phyloP scores from a whole-genome alignment of 129 eudicot genomes.

The Logfia minima region DNA sequence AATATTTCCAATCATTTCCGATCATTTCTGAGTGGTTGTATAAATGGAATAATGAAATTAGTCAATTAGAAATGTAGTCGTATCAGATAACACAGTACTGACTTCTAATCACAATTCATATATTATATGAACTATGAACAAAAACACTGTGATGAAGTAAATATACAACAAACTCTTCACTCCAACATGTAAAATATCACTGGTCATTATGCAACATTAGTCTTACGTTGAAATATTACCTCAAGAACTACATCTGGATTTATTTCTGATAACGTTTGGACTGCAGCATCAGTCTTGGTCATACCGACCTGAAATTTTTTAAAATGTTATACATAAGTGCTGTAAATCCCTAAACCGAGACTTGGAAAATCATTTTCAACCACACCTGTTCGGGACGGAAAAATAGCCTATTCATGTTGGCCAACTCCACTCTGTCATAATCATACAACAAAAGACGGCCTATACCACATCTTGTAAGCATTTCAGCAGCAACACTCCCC shows the following conservation, averaged over 20 bases:
- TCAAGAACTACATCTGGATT: slow-evolving; percentile 98
- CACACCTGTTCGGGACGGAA: slow-evolving; percentile 97
- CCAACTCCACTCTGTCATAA: slow-evolving; percentile 97
- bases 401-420: slow-evolving; percentile 98
- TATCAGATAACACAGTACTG: slow-evolving; percentile 1
- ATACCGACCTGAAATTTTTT: slow-evolving; percentile 59
- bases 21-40: neutral
- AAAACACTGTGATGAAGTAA: too few relatives aligned
- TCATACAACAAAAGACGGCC: slow-evolving; percentile 96
- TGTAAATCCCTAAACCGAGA: neutral
- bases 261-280: slow-evolving; percentile 89
- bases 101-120: neutral
- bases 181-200: neutral
- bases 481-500: slow-evolving; percentile 98
- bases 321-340: neutral
- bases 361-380: neutral
- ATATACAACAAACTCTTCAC: too few relatives aligned
- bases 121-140: neutral
- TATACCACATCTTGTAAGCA: slow-evolving; percentile 98
- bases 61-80: neutral
- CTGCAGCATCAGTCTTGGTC: slow-evolving; percentile 99
- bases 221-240: slow-evolving; percentile 40
- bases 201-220: slow-evolving; percentile 4
- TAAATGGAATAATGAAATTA: neutral
- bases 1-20: neutral